These are phyloP conservation scores for Starmerella bombicola DNA, from an alignment of 805 yeast genomes.

Conservation along the genomic window DNA sequence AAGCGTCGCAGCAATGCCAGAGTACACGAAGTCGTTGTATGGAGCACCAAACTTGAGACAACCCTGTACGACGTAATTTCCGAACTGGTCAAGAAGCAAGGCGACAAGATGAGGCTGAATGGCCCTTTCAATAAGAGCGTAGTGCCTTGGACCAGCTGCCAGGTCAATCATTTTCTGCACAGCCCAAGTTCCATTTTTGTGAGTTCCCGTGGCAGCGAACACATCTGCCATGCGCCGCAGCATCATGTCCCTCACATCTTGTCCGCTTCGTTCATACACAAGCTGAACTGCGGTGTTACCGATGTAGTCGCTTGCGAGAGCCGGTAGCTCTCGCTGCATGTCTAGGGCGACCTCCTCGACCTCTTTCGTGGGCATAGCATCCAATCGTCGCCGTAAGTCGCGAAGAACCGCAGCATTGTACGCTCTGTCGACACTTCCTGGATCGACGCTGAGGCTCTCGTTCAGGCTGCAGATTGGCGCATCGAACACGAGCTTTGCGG, in stretches of 20 bases:
- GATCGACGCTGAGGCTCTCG: constrained; percentile 31
- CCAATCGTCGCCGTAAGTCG: constrained; percentile 65
- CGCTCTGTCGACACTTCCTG: constrained; percentile 38
- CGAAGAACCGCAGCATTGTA: constrained; percentile 82
- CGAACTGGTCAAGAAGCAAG: constrained; percentile 87
- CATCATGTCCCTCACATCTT: constrained; percentile 66
- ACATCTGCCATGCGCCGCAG: constrained; percentile 63
- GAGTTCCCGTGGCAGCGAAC: constrained; percentile 83
- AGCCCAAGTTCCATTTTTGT: constrained; percentile 98
- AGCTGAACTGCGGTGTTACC: constrained; percentile 96
- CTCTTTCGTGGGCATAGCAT: constrained; percentile 43
- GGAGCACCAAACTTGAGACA: constrained; percentile 83
- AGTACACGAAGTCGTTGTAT: constrained; percentile 79
- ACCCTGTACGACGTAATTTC: constrained; percentile 91
- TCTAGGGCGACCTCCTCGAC: constrained; percentile 71
- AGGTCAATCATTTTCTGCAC: constrained; percentile 87
- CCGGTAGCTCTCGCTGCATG: constrained; percentile 81
- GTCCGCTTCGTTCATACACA: constrained; percentile 58
- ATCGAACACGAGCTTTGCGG: constrained; percentile 29
- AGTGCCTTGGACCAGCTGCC: constrained; percentile 51
- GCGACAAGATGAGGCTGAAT: constrained; percentile 73
- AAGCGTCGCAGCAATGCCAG: constrained; percentile 64
- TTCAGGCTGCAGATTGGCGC: constrained; percentile 49
- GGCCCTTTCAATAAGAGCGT: constrained; percentile 51
- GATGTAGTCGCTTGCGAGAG: constrained; percentile 77